A percentile compares a stretch with the other conserved stretches of the same genome.
Evolutionary conservation across 2,329 filamentous ascomycete species (phyloP).

Genomic region (Cercospora sp.): DNA sequence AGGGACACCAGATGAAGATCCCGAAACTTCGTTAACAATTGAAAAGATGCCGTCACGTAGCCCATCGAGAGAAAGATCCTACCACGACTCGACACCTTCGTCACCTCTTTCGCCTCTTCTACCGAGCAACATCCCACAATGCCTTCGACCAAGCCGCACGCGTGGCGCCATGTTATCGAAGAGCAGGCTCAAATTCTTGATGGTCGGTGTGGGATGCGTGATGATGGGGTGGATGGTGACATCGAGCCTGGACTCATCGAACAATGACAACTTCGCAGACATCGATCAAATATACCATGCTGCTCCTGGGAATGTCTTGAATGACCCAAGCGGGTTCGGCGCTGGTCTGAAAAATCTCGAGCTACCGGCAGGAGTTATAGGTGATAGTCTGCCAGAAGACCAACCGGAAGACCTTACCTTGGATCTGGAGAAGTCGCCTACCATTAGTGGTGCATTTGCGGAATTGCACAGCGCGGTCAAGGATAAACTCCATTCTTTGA

Average conservation of each 20-base stretch:
- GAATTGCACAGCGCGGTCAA: conserved; percentile 39
- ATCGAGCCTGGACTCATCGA: conserved; percentile 28
- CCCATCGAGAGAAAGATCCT: conserved; percentile 25
- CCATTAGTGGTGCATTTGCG: conserved; percentile 37
- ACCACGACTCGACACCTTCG: conserved; percentile 30
- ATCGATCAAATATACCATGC: conserved; percentile 21
- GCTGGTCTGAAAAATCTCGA: neutral
- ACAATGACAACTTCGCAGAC: conserved; percentile 12
- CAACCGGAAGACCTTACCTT: conserved; percentile 3
- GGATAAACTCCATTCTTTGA: conserved; percentile 37
- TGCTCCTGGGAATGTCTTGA: conserved; percentile 27
- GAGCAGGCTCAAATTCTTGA: conserved; percentile 29
- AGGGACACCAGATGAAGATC: neutral
- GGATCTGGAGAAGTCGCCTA: conserved; percentile 25
- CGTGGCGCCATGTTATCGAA: conserved; percentile 22
- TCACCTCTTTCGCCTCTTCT: conserved; percentile 30
- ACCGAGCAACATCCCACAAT: conserved; percentile 33
- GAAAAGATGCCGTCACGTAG: conserved; percentile 27
- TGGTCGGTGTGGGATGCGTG: conserved; percentile 31
- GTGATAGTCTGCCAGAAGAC: conserved; percentile 22
- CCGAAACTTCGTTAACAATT: neutral
- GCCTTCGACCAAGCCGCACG: conserved; percentile 29
- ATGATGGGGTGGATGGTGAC: conserved; percentile 38
- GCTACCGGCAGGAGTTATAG: conserved; percentile 25
- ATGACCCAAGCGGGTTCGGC: conserved; percentile 31